Evolutionary conservation across 139 green algal genomes (phyloP).

Genomic region (Mesotaenium endlicherianum): DNA sequence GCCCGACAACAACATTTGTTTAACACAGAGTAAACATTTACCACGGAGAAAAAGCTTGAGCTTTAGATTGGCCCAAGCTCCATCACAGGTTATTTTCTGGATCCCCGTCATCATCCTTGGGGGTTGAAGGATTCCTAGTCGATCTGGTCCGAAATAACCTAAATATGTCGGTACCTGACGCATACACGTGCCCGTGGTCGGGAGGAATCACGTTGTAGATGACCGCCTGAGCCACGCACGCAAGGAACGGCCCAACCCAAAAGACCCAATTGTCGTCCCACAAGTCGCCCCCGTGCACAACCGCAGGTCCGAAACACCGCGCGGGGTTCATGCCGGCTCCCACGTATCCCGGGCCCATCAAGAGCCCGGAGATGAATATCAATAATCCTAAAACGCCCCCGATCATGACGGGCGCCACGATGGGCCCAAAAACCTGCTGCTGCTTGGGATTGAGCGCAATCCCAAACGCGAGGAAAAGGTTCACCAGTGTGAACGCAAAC

Average conservation of each 20-base stretch:
- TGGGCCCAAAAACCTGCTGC: not conserved
- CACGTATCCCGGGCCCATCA: not conserved
- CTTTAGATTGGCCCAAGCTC: too few relatives aligned
- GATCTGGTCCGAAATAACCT: too few relatives aligned
- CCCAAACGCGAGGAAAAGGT: slow-evolving; percentile 17
- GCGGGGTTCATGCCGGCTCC: slow-evolving; percentile 24
- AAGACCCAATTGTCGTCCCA: slow-evolving; percentile 18
- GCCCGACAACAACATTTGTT: too few relatives aligned
- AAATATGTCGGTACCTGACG: too few relatives aligned
- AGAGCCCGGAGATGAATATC: not conserved
- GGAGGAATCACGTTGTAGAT: slow-evolving; percentile 1
- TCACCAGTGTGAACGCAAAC: not conserved
- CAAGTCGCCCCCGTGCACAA: not conserved
- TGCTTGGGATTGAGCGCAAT: slow-evolving; percentile 5
- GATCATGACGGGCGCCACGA: slow-evolving; percentile 1
- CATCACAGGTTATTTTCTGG: too few relatives aligned
- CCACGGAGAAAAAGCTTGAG: too few relatives aligned
- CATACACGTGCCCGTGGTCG: not conserved
- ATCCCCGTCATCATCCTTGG: too few relatives aligned
- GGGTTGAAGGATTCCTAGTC: too few relatives aligned
- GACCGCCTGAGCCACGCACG: not conserved
- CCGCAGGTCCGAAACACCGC: slow-evolving; percentile 9
- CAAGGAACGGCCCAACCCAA: slow-evolving; percentile 9
- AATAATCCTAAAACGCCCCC: not conserved
- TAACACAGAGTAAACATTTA: too few relatives aligned